A percentile compares a stretch with the other conserved stretches of the same genome.
phyloP scores from a whole-genome alignment of 148 eudicot species.

The Nepenthes gracilis region DNA sequence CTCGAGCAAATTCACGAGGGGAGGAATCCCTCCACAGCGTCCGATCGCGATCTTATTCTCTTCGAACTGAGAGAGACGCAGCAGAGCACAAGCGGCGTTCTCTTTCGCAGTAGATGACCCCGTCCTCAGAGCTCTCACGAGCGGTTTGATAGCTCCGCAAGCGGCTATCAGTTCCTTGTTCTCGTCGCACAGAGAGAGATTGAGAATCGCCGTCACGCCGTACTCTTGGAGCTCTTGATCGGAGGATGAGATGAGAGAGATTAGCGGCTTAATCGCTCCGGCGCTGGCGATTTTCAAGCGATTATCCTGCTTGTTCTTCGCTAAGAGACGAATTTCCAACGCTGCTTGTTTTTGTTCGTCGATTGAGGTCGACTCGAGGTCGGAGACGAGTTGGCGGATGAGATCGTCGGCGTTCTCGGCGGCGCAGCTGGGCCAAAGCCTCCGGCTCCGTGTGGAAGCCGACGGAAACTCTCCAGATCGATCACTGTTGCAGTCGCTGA shows the following conservation, averaged over 20 bases:
- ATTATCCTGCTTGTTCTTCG: slow-evolving; percentile 72
- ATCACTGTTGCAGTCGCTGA: slow-evolving; percentile 89
- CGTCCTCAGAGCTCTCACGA: slow-evolving; percentile 34
- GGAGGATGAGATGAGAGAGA: slow-evolving; percentile 35
- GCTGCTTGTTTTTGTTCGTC: slow-evolving; percentile 71
- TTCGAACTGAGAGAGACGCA: slow-evolving; percentile 61
- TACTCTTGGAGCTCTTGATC: slow-evolving; percentile 62
- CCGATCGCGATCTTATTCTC: slow-evolving; percentile 58
- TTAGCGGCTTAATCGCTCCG: slow-evolving; percentile 72
- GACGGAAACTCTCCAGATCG: slow-evolving; percentile 69
- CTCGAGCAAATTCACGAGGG: slow-evolving; percentile 46
- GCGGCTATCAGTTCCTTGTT: slow-evolving; percentile 44
- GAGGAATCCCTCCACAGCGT: slow-evolving; percentile 66
- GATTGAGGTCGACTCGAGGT: slow-evolving; percentile 34
- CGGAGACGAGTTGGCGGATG: slow-evolving; percentile 37
- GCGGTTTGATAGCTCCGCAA: slow-evolving; percentile 57
- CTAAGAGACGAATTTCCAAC: slow-evolving; percentile 56
- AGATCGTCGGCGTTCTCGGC: slow-evolving; percentile 36
- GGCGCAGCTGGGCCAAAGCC: slow-evolving; percentile 47
- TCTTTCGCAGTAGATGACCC: slow-evolving; percentile 74
- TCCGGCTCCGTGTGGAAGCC: slow-evolving; percentile 40
- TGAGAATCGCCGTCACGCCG: slow-evolving; percentile 76
- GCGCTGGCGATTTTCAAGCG: slow-evolving; percentile 59
- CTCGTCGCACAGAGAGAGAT: slow-evolving; percentile 74
- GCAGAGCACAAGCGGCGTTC: slow-evolving; percentile 76